phyloP scores from a whole-genome alignment of 2,329 filamentous ascomycete species.

The Colletotrichum nymphaeae region DNA sequence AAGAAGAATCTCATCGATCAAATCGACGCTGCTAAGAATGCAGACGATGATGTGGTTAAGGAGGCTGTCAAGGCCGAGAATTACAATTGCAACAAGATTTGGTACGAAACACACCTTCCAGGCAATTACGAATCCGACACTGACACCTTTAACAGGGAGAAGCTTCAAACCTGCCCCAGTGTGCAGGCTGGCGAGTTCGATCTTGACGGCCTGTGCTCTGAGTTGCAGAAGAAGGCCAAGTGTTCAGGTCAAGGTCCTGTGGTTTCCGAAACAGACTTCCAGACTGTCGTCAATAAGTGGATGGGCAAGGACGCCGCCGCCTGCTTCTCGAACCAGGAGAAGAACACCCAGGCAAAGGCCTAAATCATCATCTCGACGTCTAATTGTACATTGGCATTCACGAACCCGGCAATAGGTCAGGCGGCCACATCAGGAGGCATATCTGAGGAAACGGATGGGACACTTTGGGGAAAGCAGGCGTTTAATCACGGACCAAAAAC shows the following conservation, averaged over 20 bases:
- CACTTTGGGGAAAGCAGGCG: slow-evolving; percentile 25
- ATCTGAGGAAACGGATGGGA: slow-evolving; percentile 16
- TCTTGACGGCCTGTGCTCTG: slow-evolving; percentile 90
- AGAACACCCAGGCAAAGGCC: slow-evolving; percentile 42
- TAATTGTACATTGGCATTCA: slow-evolving; percentile 28
- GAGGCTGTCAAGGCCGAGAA: slow-evolving; percentile 56
- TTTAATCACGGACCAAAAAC: slow-evolving; percentile 35
- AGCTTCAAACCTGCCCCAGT: slow-evolving; percentile 85
- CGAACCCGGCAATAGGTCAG: slow-evolving; percentile 14
- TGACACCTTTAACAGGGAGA: slow-evolving; percentile 77
- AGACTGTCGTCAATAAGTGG: slow-evolving; percentile 78
- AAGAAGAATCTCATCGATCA: slow-evolving; percentile 81
- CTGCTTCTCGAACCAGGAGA: slow-evolving; percentile 44
- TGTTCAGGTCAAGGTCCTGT: slow-evolving; percentile 93
- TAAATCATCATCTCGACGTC: slow-evolving; percentile 3
- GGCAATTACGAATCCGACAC: slow-evolving; percentile 39
- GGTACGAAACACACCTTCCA: slow-evolving; percentile 67
- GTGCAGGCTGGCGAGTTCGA: slow-evolving; percentile 94
- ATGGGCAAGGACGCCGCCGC: slow-evolving; percentile 57
- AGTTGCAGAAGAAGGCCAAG: slow-evolving; percentile 94
- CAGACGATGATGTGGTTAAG: slow-evolving; percentile 71
- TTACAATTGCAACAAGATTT: slow-evolving; percentile 91
- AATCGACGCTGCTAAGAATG: slow-evolving; percentile 80
- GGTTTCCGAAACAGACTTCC: slow-evolving; percentile 89
- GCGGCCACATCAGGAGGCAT: slow-evolving; percentile 27